These are phyloP conservation scores for Schwanniomyces polymorphus DNA, from an alignment of 805 yeast genomes.

Conservation along the genomic window DNA sequence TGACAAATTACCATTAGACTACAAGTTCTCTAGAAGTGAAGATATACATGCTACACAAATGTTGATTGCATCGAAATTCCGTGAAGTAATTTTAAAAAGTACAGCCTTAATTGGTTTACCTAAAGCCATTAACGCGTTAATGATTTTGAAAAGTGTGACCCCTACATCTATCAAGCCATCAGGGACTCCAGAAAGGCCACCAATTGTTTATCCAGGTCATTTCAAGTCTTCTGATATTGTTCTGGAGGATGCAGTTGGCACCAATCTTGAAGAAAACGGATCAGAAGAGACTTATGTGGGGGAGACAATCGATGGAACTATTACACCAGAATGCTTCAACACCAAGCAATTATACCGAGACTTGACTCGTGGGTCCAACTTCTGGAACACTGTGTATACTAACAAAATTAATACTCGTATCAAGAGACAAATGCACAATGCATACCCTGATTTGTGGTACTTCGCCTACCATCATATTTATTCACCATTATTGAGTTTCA, in stretches of 20 bases:
- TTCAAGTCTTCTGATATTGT: conserved; percentile 37
- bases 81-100: conserved; percentile 79
- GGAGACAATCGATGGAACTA: conserved; percentile 46
- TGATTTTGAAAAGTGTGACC: conserved; percentile 60
- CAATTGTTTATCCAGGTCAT: conserved; percentile 30
- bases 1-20: conserved; percentile 36
- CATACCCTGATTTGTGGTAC: conserved; percentile 86
- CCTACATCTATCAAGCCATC: conserved; percentile 45
- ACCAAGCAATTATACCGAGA: conserved; percentile 22
- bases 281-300: conserved; percentile 12
- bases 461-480: conserved; percentile 73
- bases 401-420: conserved; percentile 73
- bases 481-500: conserved; percentile 71
- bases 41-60: conserved; percentile 37
- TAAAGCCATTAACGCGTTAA: conserved; percentile 76
- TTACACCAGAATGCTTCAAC: conserved; percentile 30
- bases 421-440: conserved; percentile 60
- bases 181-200: conserved; percentile 25
- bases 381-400: conserved; percentile 71
- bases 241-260: conserved; percentile 40
- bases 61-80: conserved; percentile 49
- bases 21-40: conserved; percentile 29
- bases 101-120: conserved; percentile 85
- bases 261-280: conserved; percentile 26
- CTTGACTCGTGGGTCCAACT: conserved; percentile 53